These are phyloP conservation scores for Castanospermum australe DNA, from an alignment of 306 rosid genomes.

Conservation along the genomic window DNA sequence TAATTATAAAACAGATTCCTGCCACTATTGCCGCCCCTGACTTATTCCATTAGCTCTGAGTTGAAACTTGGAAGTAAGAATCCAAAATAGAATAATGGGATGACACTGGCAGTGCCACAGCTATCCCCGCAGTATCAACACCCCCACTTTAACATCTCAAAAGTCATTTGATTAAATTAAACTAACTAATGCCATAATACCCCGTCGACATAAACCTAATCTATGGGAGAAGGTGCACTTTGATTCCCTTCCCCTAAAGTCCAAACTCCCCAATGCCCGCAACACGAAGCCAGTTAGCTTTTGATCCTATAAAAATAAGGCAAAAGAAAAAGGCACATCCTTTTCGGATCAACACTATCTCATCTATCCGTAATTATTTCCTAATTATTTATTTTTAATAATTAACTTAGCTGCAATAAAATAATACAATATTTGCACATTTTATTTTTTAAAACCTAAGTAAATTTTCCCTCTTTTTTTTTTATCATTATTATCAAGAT, in stretches of 20 bases:
- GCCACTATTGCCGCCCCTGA: not conserved
- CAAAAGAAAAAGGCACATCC: not conserved
- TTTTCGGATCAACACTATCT: not conserved
- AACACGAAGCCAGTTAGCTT: not conserved
- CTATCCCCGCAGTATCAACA: not conserved
- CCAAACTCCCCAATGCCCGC: not conserved
- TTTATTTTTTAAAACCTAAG: too few species aligned
- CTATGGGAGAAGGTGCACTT: not conserved
- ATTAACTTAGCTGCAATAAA: not conserved
- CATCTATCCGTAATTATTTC: conserved; percentile 10
- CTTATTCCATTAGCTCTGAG: not conserved
- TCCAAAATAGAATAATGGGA: not conserved
- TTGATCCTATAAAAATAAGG: not conserved
- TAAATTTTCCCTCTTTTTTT: too few species aligned
- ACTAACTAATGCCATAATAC: not conserved
- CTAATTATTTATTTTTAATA: conserved; percentile 10
- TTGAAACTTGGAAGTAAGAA: not conserved
- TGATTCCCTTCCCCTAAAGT: conserved; percentile 6
- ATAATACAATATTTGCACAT: too few species aligned
- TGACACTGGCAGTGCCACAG: not conserved
- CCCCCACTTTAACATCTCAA: not conserved
- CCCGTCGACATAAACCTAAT: conserved; percentile 23
- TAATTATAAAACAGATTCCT: not conserved
- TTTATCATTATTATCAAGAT: not conserved
- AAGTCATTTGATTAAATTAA: not conserved